These are phyloP conservation scores for Mortierella sp. DNA, from an alignment of 371 early-diverging fungal genomes.

Conservation along the genomic window DNA sequence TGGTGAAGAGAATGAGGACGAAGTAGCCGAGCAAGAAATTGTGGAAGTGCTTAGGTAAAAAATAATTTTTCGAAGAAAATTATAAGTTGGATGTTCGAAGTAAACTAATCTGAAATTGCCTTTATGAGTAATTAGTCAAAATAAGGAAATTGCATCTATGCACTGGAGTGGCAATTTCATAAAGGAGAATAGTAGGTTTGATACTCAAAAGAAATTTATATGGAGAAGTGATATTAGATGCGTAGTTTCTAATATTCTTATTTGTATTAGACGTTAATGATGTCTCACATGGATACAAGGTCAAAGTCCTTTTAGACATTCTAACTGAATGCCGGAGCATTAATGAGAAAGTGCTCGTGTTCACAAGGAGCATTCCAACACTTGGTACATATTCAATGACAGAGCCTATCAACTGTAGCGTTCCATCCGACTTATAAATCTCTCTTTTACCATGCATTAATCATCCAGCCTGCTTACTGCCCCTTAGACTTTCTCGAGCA, in stretches of 20 bases:
- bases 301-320: conserved; percentile 63
- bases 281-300: conserved; percentile 61
- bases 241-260: neutral
- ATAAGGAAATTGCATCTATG: conserved; percentile 5
- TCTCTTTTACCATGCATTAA: too few relatives aligned
- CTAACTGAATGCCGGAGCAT: conserved; percentile 57
- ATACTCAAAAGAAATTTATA: neutral
- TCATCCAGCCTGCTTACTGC: neutral
- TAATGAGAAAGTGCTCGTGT: conserved; percentile 81
- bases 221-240: neutral
- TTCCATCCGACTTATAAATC: too few relatives aligned
- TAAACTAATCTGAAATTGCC: neutral
- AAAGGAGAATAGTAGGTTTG: conserved; percentile 14
- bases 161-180: conserved; percentile 18
- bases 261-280: conserved; percentile 21
- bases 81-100: neutral
- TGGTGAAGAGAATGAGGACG: conserved; percentile 16
- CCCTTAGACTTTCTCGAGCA: conserved; percentile 67
- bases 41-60: conserved; percentile 17
- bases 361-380: conserved; percentile 77
- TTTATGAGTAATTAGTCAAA: conserved; percentile 14
- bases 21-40: conserved; percentile 8
- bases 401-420: too few relatives aligned
- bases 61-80: neutral
- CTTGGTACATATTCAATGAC: conserved; percentile 62